A percentile compares a stretch with the other conserved stretches of the same genome.
phyloP scores from a whole-genome alignment of 257 asterid species.

The Solanum appendiculatum region DNA sequence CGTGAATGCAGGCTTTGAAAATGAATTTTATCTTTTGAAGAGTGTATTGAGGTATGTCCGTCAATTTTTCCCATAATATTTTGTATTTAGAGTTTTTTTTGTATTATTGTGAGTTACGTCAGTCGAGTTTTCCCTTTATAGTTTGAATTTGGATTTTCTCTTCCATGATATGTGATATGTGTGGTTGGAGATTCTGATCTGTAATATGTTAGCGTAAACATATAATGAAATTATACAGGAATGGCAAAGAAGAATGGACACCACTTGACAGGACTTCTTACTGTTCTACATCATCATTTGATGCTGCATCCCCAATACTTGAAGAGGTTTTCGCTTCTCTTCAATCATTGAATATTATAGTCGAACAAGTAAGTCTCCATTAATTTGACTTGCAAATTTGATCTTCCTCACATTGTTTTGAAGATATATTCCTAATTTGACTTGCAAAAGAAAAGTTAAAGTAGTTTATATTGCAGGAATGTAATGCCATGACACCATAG shows the following conservation, averaged over 20 bases:
- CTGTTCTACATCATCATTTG: conserved; percentile 66
- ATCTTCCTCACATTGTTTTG: not conserved
- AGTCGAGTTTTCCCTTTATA: not conserved
- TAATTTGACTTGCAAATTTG: not conserved
- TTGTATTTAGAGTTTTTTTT: not conserved
- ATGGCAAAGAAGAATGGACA: conserved; percentile 77
- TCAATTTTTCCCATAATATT: not conserved
- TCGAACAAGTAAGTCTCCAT: conserved; percentile 66
- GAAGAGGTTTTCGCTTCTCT: conserved; percentile 57
- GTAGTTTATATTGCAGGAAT: not conserved
- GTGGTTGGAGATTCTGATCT: not conserved
- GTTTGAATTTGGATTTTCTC: not conserved
- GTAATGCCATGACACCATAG: not conserved
- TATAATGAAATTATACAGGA: conserved; percentile 28
- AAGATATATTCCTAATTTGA: not conserved
- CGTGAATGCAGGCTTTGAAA: conserved; percentile 91
- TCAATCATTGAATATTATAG: conserved; percentile 61
- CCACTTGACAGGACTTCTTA: conserved; percentile 72
- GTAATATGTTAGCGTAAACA: not conserved
- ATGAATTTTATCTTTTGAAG: conserved; percentile 65
- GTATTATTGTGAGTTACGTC: conserved; percentile 25
- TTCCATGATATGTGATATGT: not conserved
- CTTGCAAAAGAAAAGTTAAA: not conserved
- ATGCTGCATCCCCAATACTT: conserved; percentile 76
- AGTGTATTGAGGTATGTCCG: conserved; percentile 43